Conservation (phyloP, 495 filamentous ascomycete genomes). For the Penicillium daleae region DNA sequence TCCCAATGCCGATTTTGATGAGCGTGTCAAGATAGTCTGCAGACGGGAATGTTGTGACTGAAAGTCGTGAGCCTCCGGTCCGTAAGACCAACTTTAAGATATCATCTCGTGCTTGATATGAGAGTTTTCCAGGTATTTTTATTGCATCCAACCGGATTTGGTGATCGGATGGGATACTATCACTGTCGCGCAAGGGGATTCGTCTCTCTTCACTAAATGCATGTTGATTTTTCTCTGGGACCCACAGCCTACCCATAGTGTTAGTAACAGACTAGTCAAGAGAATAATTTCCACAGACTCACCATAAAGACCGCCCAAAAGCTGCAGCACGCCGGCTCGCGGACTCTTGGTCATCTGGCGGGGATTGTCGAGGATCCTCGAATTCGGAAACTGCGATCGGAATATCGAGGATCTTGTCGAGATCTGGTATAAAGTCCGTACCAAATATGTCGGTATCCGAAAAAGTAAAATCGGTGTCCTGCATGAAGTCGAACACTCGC, state of each 20-base stretch:
- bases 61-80: constrained; percentile 41
- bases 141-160: constrained; percentile 24
- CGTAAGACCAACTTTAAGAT: constrained; percentile 31
- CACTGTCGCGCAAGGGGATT: constrained; percentile 30
- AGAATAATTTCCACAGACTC: not conserved
- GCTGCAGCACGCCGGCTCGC: constrained; percentile 29
- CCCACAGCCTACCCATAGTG: constrained; percentile 26
- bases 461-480: constrained; percentile 25
- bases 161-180: constrained; percentile 28
- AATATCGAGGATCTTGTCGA: constrained; percentile 28
- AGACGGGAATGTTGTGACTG: constrained; percentile 60
- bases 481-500: constrained; percentile 34
- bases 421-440: constrained; percentile 25
- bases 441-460: constrained; percentile 28
- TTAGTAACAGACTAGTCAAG: not conserved
- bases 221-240: constrained; percentile 35
- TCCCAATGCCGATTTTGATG: constrained; percentile 62
- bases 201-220: constrained; percentile 30
- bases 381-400: constrained; percentile 6
- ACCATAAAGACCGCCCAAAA: constrained; percentile 34
- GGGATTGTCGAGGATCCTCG: constrained; percentile 10
- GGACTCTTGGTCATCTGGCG: constrained; percentile 21
- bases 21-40: constrained; percentile 58
- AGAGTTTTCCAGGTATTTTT: constrained; percentile 29
- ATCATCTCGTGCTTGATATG: constrained; percentile 26